These are phyloP conservation scores for Xylaria sp. DNA, from an alignment of 2,329 filamentous ascomycete genomes.

Conservation along the genomic window DNA sequence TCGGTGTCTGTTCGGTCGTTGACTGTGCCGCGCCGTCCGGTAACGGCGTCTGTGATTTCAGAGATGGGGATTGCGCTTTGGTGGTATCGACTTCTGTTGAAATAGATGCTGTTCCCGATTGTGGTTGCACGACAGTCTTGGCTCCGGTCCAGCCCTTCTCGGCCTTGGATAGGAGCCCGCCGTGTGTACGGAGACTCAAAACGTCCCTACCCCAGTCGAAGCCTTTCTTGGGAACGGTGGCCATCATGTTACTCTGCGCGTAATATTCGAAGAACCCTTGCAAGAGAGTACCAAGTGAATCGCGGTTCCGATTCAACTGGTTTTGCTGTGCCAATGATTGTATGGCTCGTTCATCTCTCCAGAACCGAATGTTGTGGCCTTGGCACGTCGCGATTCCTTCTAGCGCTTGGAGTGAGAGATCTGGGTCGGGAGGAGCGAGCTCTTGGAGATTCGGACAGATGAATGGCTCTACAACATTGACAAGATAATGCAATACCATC, in stretches of 20 bases:
- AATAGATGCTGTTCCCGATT: conserved; percentile 49
- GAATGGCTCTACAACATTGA: conserved; percentile 82
- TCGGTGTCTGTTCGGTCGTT: conserved; percentile 38
- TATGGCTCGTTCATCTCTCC: conserved; percentile 78
- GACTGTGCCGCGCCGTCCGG: conserved; percentile 21
- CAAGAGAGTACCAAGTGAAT: conserved; percentile 76
- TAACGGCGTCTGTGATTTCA: conserved; percentile 38
- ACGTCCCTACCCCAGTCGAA: conserved; percentile 87
- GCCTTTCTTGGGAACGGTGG: conserved; percentile 60
- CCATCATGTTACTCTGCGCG: conserved; percentile 68
- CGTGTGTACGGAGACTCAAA: conserved; percentile 76
- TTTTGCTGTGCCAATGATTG: conserved; percentile 65
- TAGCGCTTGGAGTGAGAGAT: conserved; percentile 52
- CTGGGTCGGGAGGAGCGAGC: conserved; percentile 54
- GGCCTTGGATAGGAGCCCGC: conserved; percentile 77
- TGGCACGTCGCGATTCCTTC: conserved; percentile 62
- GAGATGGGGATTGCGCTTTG: conserved; percentile 33
- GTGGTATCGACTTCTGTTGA: conserved; percentile 34
- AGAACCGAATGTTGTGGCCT: conserved; percentile 79
- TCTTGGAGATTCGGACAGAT: conserved; percentile 86
- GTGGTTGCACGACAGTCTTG: conserved; percentile 71
- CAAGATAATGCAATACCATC: conserved; percentile 90
- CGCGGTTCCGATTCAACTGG: conserved; percentile 72
- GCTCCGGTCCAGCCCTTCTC: conserved; percentile 89
- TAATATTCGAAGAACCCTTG: conserved; percentile 91